These are phyloP conservation scores for Penicillium concentricum DNA, from an alignment of 2,329 filamentous ascomycete species.

Conservation along the genomic window DNA sequence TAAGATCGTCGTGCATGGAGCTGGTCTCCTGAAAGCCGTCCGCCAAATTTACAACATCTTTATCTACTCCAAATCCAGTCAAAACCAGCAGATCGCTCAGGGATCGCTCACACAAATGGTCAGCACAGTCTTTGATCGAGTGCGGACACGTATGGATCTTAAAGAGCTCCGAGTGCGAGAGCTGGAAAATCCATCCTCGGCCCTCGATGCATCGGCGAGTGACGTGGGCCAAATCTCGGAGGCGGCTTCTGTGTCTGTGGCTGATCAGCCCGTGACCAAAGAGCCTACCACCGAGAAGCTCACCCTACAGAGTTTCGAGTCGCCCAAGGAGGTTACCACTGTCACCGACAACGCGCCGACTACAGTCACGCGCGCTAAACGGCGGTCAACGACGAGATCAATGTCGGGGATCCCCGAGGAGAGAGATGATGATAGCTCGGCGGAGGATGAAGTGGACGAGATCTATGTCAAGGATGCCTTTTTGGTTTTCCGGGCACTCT, in stretches of 20 bases:
- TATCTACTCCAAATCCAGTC: conserved; percentile 85
- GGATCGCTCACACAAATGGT: conserved; percentile 98
- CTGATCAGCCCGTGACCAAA: conserved; percentile 52
- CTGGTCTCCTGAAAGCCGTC: conserved; percentile 91
- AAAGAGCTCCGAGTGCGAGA: conserved; percentile 71
- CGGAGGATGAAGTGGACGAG: conserved; percentile 77
- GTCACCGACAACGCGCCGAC: conserved; percentile 68
- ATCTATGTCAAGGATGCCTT: conserved; percentile 97
- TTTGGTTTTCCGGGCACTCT: conserved; percentile 94
- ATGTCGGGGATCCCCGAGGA: conserved; percentile 38
- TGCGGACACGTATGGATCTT: conserved; percentile 79
- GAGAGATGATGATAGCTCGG: conserved; percentile 37
- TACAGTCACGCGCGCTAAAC: conserved; percentile 61
- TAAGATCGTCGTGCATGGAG: conserved; percentile 97
- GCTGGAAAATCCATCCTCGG: conserved; percentile 35
- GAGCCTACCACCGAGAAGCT: conserved; percentile 56
- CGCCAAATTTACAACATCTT: conserved; percentile 99
- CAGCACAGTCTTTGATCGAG: conserved; percentile 93
- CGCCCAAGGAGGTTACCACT: conserved; percentile 64
- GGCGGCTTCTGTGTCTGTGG: conserved; percentile 32
- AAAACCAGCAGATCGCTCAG: conserved; percentile 96
- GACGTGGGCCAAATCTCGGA: conserved; percentile 49
- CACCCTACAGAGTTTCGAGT: conserved; percentile 68
- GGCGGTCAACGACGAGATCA: conserved; percentile 49
- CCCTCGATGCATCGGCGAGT: conserved; percentile 40